These are phyloP conservation scores for Suillus alpinus DNA, from an alignment of 768 basidiomycete genomes.

Conservation along the genomic window DNA sequence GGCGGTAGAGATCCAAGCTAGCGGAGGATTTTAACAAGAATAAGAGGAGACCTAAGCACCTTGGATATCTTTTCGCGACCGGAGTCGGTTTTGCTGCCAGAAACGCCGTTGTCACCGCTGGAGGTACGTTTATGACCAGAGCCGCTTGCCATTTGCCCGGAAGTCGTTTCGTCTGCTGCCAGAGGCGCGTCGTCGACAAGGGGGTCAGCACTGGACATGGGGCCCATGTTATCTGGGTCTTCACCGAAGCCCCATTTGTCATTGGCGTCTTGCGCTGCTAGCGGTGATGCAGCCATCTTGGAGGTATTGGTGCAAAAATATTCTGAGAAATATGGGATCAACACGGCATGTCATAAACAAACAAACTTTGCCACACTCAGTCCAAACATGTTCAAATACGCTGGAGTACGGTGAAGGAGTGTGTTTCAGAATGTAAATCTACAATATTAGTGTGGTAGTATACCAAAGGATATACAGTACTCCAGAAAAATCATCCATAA, in stretches of 20 bases:
- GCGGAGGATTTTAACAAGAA: constrained; percentile 30
- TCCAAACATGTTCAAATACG: not conserved
- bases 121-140: constrained; percentile 37
- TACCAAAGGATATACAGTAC: not conserved
- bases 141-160: not conserved
- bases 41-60: constrained; percentile 74
- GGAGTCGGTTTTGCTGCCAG: constrained; percentile 44
- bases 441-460: not conserved
- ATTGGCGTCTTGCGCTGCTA: constrained; percentile 9
- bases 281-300: constrained; percentile 16
- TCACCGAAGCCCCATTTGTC: constrained; percentile 50
- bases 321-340: not conserved
- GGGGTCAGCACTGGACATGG: constrained; percentile 47
- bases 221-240: constrained; percentile 46
- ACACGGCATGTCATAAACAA: not conserved
- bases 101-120: constrained; percentile 36
- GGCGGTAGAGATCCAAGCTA: constrained; percentile 24
- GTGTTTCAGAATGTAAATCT: not conserved
- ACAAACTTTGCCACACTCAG: not conserved
- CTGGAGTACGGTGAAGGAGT: not conserved
- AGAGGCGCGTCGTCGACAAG: constrained; percentile 42
- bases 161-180: constrained; percentile 18
- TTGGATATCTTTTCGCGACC: constrained; percentile 76
- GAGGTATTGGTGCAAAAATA: constrained; percentile 2
- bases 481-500: not conserved